A percentile compares a stretch with the other conserved stretches of the same genome.
phyloP scores from a whole-genome alignment of 805 yeast species.

The Candida wancherniae region DNA sequence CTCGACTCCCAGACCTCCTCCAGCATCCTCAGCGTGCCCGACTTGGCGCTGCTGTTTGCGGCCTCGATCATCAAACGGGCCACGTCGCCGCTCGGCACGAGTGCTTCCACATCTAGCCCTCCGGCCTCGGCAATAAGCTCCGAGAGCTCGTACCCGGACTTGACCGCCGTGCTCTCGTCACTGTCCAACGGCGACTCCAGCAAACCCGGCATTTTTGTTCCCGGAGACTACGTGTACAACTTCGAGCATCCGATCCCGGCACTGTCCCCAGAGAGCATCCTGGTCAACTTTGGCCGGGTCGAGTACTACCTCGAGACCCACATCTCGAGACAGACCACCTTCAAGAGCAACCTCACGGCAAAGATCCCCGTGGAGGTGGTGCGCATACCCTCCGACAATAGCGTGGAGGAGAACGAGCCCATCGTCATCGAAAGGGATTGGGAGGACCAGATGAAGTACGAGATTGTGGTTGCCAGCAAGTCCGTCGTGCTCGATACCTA shows the following conservation, averaged over 20 bases:
- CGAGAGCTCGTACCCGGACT: constrained; percentile 21
- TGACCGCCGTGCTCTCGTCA: constrained; percentile 20
- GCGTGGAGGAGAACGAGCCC: constrained; percentile 88
- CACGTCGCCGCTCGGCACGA: constrained; percentile 22
- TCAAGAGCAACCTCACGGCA: constrained; percentile 70
- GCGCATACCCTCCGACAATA: constrained; percentile 71
- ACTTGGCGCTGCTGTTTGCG: constrained; percentile 15
- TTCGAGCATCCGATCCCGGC: constrained; percentile 87
- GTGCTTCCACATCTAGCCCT: constrained; percentile 10
- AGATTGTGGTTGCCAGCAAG: constrained; percentile 86
- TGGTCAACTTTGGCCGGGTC: constrained; percentile 79
- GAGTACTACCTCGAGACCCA: constrained; percentile 63
- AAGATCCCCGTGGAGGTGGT: constrained; percentile 60
- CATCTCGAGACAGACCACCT: constrained; percentile 77
- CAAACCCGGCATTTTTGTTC: constrained; percentile 46
- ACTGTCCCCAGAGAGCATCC: constrained; percentile 73
- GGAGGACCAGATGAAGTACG: constrained; percentile 90
- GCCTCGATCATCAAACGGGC: constrained; percentile 24
- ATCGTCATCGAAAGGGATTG: constrained; percentile 86
- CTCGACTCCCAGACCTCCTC: constrained; percentile 21
- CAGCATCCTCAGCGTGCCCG: constrained; percentile 5
- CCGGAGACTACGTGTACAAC: constrained; percentile 90
- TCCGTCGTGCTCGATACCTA: constrained; percentile 78
- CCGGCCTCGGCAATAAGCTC: no score
- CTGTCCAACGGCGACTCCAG: constrained; percentile 11